These are phyloP conservation scores for Phytomonas sp. DNA, from an alignment of 208 protist species.

Conservation along the genomic window DNA sequence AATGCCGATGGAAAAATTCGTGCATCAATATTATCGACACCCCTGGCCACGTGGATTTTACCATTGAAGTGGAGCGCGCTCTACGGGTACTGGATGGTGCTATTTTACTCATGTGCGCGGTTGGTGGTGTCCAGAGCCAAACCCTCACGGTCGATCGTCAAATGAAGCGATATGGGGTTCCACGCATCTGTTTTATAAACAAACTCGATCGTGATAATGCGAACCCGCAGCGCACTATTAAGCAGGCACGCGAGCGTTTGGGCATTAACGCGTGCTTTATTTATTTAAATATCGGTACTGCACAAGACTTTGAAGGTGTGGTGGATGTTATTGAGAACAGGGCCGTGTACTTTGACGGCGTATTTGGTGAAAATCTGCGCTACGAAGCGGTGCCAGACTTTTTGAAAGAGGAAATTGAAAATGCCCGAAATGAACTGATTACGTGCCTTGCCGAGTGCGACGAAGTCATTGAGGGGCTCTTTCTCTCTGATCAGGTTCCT, in stretches of 20 bases:
- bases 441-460: constrained; percentile 93
- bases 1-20: constrained; percentile 92
- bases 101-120: constrained; percentile 95
- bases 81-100: constrained; percentile 98
- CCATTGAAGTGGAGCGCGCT: constrained; percentile 98
- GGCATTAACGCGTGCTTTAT: constrained; percentile 93
- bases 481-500: constrained; percentile 90
- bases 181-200: constrained; percentile 98
- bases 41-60: constrained; percentile 99
- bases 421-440: constrained; percentile 86
- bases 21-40: constrained; percentile 99
- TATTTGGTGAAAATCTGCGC: constrained; percentile 82
- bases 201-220: constrained; percentile 96
- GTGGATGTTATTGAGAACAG: constrained; percentile 93
- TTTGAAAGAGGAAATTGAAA: constrained; percentile 64
- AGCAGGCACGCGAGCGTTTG: constrained; percentile 88
- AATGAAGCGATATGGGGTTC: constrained; percentile 98
- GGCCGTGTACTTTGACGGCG: constrained; percentile 92
- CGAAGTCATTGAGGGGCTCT: constrained; percentile 90
- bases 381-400: constrained; percentile 78
- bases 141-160: constrained; percentile 98
- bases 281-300: constrained; percentile 96
- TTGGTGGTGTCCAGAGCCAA: constrained; percentile 96
- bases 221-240: constrained; percentile 74
- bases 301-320: constrained; percentile 93